Evolutionary conservation across 495 filamentous ascomycete genomes (phyloP).

Genomic region (Penicillium cataractarum): DNA sequence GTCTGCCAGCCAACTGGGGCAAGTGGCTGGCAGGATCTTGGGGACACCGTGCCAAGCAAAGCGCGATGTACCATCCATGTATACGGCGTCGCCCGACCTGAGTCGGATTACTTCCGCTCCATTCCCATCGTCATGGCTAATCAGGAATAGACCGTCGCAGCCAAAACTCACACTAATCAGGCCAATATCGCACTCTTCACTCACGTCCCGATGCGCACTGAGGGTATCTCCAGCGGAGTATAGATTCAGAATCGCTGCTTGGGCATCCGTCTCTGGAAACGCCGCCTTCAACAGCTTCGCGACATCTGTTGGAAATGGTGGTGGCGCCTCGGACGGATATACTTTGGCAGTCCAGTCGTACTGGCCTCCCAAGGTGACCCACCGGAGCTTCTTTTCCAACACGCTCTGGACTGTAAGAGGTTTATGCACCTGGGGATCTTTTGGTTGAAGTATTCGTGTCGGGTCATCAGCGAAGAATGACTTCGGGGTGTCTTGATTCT

Average conservation of each 20-base stretch:
- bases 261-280: slow-evolving; percentile 72
- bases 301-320: slow-evolving; percentile 75
- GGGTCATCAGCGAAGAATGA: slow-evolving; percentile 58
- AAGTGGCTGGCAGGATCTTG: slow-evolving; percentile 74
- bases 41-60: slow-evolving; percentile 97
- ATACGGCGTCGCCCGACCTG: slow-evolving; percentile 78
- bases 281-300: slow-evolving; percentile 61
- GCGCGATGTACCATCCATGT: slow-evolving; percentile 76
- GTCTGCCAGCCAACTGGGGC: slow-evolving; percentile 69
- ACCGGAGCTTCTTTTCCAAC: slow-evolving; percentile 78
- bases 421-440: slow-evolving; percentile 68
- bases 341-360: slow-evolving; percentile 90
- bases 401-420: slow-evolving; percentile 66
- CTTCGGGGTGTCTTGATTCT: slow-evolving; percentile 11
- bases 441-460: slow-evolving; percentile 54
- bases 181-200: slow-evolving; percentile 72
- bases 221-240: slow-evolving; percentile 88
- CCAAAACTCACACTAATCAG: slow-evolving; percentile 86
- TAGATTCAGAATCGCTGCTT: slow-evolving; percentile 90
- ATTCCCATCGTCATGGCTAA: slow-evolving; percentile 43
- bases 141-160: slow-evolving; percentile 80
- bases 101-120: slow-evolving; percentile 65
- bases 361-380: slow-evolving; percentile 91
- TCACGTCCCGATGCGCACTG: slow-evolving; percentile 87
- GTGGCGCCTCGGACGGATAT: slow-evolving; percentile 70